Evolutionary conservation across 2,329 filamentous ascomycete species (phyloP), one percentile per base, ranked within the genome.

Genomic region (Ophiocordyceps robertsii): DNA sequence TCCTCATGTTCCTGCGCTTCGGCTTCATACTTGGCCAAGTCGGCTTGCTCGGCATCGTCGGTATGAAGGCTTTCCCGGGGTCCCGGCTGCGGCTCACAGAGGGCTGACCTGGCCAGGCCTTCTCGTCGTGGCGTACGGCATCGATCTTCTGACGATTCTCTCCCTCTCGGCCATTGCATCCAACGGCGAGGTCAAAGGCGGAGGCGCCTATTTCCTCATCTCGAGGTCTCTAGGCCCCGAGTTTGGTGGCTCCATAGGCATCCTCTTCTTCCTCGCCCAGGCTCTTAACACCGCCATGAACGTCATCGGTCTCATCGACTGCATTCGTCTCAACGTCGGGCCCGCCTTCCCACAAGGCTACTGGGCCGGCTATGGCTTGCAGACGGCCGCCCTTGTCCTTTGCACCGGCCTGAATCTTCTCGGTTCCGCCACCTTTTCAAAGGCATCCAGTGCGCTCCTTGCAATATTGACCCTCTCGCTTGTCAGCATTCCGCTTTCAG

Each of bases 1-100:
- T 94, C 61, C 73, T 94, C 47, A 93, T 94, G 85, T 94, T 94
- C 63, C 69, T 94, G 53, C 77, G 87, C 19, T 94, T 94, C 59
- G 86, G 87, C 19, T 80, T 87, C 52, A 84, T 94, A 44, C 68
- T 93, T 19, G 87, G 86, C 9, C 82, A 90, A 56, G 74, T 82
- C 47, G 87, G 87, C 19, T 68, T 93, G 37, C 49, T 90, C 37
- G 87, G 85, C 40, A 92, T 88, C 60, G 67, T 93, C 56, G 82
- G 84, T 84, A 66, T 3, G 14, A 29, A 59, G 69, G 56, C 35
- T n/a, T 21, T 12, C 11, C 8, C 19, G 2, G 12, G 29, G 19
- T 3, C 19, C 35, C 24, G 14, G 37, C 19, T 31, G 38, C 9
- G 12, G 40, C 44, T 39, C 16, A 39, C 21, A 16, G n/a, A 14